Evolutionary conservation across 805 yeast species (phyloP), one percentile per base, ranked within the genome.

Genomic region (Cephaloascus albidus): DNA sequence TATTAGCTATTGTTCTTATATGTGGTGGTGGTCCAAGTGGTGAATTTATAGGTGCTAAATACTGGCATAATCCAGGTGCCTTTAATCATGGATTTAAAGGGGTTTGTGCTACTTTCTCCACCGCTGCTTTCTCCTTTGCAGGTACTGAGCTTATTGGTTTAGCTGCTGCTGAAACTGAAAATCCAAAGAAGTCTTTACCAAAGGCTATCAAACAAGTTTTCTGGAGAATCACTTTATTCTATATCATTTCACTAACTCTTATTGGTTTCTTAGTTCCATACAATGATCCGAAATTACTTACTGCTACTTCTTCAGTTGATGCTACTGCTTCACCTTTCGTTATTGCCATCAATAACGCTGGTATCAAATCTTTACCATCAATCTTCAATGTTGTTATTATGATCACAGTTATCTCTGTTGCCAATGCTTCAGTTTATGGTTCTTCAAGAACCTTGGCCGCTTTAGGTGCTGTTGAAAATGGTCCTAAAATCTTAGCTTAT

Each of bases 111-210:
- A 78, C 76, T 20, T 71, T 79, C 44, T 77, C 76, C 28, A 75
- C 81, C 30, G 78, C 81, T 42, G 72, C 76, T 47, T 69, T 79
- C 61, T 72, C 84, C 0, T 77, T 76, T 46, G 78, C 80, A 43
- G 85, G 86, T 52, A 74, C 80, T 23, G 86, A 80, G 57, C 61
- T 79, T 44, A 69, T 71, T 52, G 85, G 81, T 44, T 64, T 80
- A 43, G 78, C 81, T 37, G 80, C 82, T 39, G 81, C 82, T 38
- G 86, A 80, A 60, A 76, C 81, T 40, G 65, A 63, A 32, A 76
- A 78, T 56, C 77, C 78, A 38, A 72, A 77, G 59, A 74, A 68
- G 53, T 61, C 81, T 6, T 70, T 80, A 40, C 84, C 84, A 38
- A 62, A 68, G 43, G 83, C 85, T 32, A 74, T 78, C 33, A 78